Conservation (phyloP, 2,329 filamentous ascomycete genomes). For the Massarina eburnea region DNA sequence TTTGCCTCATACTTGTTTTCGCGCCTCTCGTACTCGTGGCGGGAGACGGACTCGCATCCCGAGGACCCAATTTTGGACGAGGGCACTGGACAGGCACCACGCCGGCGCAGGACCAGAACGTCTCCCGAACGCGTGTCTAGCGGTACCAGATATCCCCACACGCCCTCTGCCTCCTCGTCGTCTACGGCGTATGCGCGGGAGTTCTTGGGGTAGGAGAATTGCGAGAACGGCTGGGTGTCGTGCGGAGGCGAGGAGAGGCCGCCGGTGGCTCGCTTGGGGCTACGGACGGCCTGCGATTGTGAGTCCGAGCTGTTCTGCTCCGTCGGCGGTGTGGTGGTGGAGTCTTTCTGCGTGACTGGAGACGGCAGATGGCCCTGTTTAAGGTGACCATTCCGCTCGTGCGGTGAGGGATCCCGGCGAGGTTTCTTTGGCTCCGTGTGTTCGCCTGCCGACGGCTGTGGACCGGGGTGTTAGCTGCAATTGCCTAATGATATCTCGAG, state of each 20-base stretch:
- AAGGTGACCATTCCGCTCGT: constrained; percentile 53
- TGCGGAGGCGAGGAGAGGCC: constrained; percentile 66
- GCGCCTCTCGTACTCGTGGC: constrained; percentile 58
- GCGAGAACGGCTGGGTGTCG: constrained; percentile 78
- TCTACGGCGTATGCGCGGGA: constrained; percentile 79
- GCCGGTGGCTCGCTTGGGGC: constrained; percentile 20
- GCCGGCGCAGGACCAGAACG: constrained; percentile 72
- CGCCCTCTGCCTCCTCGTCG: constrained; percentile 79
- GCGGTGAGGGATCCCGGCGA: constrained; percentile 66
- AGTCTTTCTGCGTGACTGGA: constrained; percentile 71
- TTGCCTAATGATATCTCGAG: constrained; percentile 4
- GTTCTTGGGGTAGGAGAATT: constrained; percentile 73
- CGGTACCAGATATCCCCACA: constrained; percentile 94
- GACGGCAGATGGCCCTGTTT: constrained; percentile 69
- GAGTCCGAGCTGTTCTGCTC: constrained; percentile 46
- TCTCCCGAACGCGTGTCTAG: constrained; percentile 71
- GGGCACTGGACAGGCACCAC: constrained; percentile 68
- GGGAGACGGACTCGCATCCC: constrained; percentile 50
- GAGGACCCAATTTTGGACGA: constrained; percentile 39
- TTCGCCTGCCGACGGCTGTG: constrained; percentile 67
- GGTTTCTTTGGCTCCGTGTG: constrained; percentile 76
- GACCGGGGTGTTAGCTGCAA: constrained; percentile 21
- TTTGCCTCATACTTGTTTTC: constrained; percentile 64
- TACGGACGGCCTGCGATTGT: constrained; percentile 23
- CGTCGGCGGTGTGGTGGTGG: constrained; percentile 65